A percentile compares a stretch with the other conserved stretches of the same genome.
These are phyloP conservation scores for Hypoxylon sp. DNA, from an alignment of 2,329 filamentous ascomycete genomes.

Conservation along the genomic window DNA sequence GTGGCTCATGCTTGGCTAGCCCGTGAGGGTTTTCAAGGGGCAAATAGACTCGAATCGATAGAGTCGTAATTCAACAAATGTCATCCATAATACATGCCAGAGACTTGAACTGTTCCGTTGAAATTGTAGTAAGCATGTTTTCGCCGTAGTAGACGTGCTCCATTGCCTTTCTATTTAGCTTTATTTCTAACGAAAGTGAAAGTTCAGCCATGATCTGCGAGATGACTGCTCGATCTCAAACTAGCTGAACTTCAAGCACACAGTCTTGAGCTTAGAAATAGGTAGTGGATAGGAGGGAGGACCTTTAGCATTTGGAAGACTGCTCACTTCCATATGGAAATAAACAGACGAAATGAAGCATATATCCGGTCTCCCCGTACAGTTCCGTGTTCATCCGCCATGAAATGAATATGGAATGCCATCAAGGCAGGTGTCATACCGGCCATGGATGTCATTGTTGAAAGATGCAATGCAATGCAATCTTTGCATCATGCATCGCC, in stretches of 20 bases:
- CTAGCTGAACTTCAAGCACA: neutral
- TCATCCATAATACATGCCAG: neutral
- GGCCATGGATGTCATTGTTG: slow-evolving; percentile 5
- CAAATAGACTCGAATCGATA: neutral
- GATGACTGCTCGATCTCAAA: neutral
- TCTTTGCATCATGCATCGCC: slow-evolving; percentile 28
- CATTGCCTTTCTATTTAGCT: neutral
- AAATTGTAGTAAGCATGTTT: neutral
- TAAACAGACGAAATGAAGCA: neutral
- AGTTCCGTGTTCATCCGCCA: slow-evolving; percentile 9
- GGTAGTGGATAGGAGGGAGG: too few species aligned
- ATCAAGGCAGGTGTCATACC: neutral
- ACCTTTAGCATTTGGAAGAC: neutral
- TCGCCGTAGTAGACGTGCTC: neutral
- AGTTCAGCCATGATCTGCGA: neutral
- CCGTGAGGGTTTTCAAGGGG: neutral
- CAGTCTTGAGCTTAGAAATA: neutral
- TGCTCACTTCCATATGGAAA: neutral
- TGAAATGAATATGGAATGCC: slow-evolving; percentile 5
- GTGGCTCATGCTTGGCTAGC: neutral
- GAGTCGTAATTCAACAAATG: neutral
- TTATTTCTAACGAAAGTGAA: neutral
- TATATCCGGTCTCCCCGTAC: neutral
- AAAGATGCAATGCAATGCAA: slow-evolving; percentile 35
- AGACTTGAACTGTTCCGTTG: neutral